Evolutionary conservation across 148 eudicot genomes (phyloP).

Genomic region (Bassia scoparia): DNA sequence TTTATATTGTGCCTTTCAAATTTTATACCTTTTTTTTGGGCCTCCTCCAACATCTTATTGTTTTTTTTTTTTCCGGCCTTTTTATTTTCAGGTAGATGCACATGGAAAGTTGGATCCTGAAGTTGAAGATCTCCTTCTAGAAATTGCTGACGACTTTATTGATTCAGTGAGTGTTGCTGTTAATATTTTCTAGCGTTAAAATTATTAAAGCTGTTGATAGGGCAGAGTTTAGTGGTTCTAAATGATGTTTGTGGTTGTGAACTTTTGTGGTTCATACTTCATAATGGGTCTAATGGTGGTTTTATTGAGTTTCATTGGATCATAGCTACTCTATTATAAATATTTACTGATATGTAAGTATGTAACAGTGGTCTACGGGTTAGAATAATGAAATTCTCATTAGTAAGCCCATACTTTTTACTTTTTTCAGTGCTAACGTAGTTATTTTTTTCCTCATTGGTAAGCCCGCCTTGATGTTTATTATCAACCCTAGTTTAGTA

Average conservation of each 20-base stretch:
- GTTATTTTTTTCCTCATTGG: too few species aligned
- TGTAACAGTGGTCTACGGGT: neutral
- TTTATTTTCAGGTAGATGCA: constrained; percentile 59
- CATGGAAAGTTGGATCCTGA: constrained; percentile 70
- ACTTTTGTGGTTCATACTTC: neutral
- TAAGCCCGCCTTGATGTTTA: too few species aligned
- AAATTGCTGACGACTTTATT: constrained; percentile 82
- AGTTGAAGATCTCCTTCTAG: constrained; percentile 79
- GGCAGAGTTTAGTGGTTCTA: neutral
- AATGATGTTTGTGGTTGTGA: neutral
- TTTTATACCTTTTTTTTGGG: neutral
- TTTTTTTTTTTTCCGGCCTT: neutral
- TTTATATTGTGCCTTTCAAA: neutral
- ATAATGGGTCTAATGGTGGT: too few species aligned
- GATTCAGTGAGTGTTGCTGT: constrained; percentile 67
- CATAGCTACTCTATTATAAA: neutral
- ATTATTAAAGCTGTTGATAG: neutral
- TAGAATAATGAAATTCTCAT: neutral
- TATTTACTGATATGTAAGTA: neutral
- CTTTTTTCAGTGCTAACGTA: too few species aligned
- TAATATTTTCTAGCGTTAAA: constrained; percentile 1
- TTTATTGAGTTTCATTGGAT: too few species aligned
- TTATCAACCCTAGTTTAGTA: too few species aligned
- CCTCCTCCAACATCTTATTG: neutral
- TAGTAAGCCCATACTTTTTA: too few species aligned